These are phyloP conservation scores for Aspergillus chevalieri DNA, from an alignment of 2,329 filamentous ascomycete species.

Conservation along the genomic window DNA sequence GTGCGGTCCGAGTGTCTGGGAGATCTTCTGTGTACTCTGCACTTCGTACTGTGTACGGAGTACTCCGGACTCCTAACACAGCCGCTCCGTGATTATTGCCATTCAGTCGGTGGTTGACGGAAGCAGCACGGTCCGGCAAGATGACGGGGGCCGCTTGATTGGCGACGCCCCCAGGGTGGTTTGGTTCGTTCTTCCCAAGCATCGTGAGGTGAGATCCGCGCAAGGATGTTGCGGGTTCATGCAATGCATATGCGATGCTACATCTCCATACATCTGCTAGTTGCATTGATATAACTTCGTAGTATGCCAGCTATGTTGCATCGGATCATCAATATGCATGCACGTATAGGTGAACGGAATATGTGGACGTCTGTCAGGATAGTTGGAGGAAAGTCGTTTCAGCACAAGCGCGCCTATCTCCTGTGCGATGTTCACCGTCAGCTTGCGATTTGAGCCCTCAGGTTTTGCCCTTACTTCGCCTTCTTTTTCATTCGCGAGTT, in stretches of 20 bases:
- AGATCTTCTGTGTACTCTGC: neutral
- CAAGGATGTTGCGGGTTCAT: slow-evolving; percentile 1
- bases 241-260: neutral
- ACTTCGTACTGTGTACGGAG: too few species aligned
- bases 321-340: neutral
- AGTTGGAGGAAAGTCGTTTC: too few species aligned
- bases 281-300: neutral
- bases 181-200: slow-evolving; percentile 2
- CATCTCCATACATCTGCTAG: too few species aligned
- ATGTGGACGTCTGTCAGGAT: too few species aligned
- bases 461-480: neutral
- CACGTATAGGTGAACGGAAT: neutral
- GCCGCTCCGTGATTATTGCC: too few species aligned
- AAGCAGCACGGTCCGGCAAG: too few species aligned
- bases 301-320: neutral
- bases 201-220: slow-evolving; percentile 6
- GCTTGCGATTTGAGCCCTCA: neutral
- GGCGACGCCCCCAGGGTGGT: neutral
- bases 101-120: too few species aligned
- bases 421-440: too few species aligned
- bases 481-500: neutral
- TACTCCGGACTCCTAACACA: too few species aligned
- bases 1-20: neutral
- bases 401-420: too few species aligned
- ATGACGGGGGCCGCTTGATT: too few species aligned